Evolutionary conservation across 345 rosid genomes (phyloP), one percentile per base, ranked within the genome.

Genomic region (Conringia planisiliqua): DNA sequence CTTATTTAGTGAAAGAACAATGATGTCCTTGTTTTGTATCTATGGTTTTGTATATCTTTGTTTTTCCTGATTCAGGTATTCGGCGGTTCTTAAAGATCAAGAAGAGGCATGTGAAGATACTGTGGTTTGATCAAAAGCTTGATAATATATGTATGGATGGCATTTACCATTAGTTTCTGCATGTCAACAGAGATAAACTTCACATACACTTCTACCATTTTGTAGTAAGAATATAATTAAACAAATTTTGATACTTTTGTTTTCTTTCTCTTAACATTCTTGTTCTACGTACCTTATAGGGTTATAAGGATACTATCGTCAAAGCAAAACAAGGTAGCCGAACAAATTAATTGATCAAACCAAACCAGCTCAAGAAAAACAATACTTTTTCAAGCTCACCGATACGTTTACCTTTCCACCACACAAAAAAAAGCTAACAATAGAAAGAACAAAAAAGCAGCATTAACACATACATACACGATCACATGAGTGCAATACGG

Each of bases 51-150:
- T 55, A 5, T 63, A 58, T 20, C n/a, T 38, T 1, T 60, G 18
- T 50, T 48, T 26, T 22, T n/a, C 30, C 26, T 54, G 13, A 36
- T 42, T 22, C 78, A 88, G 96, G 84, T 91, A 26, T 91, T 87
- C 13, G 86, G 86, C 24, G 83, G 84, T 70, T 75, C 83, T 36
- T 78, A 64, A 75, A 44, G 65, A 63, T 36, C 0, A 61, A 62
- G 66, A 61, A 52, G 71, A 71, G 54, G 55, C 36, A 13, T 62
- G 66, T 26, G 50, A 61, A 68, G 74, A 43, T 26, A 9, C 16
- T 50, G 36, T 22, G 1, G 24, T 57, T 47, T 66, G 38, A 30
- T 68, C 68, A 30, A 39, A 51, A 50, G 73, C 27, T 66, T 26
- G 58, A 36, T 56, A 50, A 22, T 62, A 62, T 5, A 10, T 52